Base-by-base conservation (phyloP, 805 yeast species). In the Alloascoidea hylecoeti region DNA sequence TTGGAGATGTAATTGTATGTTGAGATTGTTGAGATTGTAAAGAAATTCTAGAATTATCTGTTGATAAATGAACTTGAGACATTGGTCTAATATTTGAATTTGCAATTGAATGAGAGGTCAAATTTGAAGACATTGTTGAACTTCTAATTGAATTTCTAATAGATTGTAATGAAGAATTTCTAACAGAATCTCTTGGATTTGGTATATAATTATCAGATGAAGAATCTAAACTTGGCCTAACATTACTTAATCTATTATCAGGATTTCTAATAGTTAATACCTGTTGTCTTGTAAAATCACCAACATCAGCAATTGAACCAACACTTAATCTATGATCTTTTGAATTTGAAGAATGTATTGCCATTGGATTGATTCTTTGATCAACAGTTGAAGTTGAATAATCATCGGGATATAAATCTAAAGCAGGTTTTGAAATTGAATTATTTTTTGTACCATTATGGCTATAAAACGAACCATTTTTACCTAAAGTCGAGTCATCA, bases 241-340 rank as follows among this genome's bases (percentile, higher is more conserved):
- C n/a, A n/a, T 9, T 9, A 23, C 30, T 23, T n/a, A n/a, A 23
- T 23, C 30, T 9, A 23, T n/a, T 23, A 23, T 23, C 30, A 9
- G 30, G 30, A 23, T 23, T 23, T 23, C 30, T 23, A 23, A 23
- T n/a, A 23, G 30, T 23, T n/a, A 23, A n/a, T 9, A 23, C 30
- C 30, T 23, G 30, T 23, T 23, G 9, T 9, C 30, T 9, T 9
- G 13, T 23, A 23, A 23, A 23, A n/a, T 23, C 30, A n/a, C 13
- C 9, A 23, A 23, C n/a, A n/a, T 23, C 30, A 9, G 30, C 13
- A 9, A 23, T 9, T 9, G 30, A 23, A 9, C 30, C 30, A 23
- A 23, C n/a, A 23, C 30, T 23, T n/a, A 23, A n/a, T 23, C 30
- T 23, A n/a, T n/a, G n/a, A n/a, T n/a, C n/a, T n/a, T n/a, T n/a